phyloP scores from a whole-genome alignment of 2,329 filamentous ascomycete species.

The Claviceps digitariae region DNA sequence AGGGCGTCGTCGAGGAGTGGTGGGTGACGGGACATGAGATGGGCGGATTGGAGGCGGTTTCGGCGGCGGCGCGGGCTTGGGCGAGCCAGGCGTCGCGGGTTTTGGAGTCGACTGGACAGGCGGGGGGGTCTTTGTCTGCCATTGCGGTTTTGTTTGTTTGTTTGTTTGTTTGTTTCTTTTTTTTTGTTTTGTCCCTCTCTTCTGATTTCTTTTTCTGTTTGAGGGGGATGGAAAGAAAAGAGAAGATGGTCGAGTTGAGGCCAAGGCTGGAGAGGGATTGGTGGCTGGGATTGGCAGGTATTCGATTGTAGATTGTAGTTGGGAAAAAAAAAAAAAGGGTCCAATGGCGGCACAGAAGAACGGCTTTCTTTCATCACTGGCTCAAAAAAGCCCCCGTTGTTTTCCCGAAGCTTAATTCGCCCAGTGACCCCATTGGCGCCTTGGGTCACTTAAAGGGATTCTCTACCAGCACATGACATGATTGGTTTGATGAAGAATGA shows the following conservation, averaged over 20 bases:
- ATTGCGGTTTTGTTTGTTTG: not conserved
- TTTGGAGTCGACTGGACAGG: conserved; percentile 83
- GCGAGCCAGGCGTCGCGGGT: conserved; percentile 77
- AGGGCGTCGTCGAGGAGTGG: conserved; percentile 8
- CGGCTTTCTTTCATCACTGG: not conserved
- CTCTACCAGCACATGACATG: too few species aligned
- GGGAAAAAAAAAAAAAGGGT: not conserved
- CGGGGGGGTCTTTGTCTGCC: conserved; percentile 15
- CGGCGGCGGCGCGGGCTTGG: conserved; percentile 42
- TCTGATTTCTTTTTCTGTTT: too few species aligned
- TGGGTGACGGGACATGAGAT: conserved; percentile 23
- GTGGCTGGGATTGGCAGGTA: too few species aligned
- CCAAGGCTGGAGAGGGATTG: too few species aligned
- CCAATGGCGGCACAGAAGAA: not conserved
- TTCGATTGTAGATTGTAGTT: too few species aligned
- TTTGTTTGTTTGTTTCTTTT: too few species aligned
- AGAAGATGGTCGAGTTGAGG: not conserved
- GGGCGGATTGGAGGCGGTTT: conserved; percentile 18
- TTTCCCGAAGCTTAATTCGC: not conserved
- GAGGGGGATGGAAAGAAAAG: not conserved
- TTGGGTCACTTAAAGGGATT: too few species aligned
- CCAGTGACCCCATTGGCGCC: too few species aligned
- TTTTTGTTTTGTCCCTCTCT: too few species aligned
- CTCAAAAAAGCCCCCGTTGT: not conserved
- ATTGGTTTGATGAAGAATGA: too few species aligned